phyloP scores from a whole-genome alignment of 495 filamentous ascomycete species.

The Penicillium crystallinum region DNA sequence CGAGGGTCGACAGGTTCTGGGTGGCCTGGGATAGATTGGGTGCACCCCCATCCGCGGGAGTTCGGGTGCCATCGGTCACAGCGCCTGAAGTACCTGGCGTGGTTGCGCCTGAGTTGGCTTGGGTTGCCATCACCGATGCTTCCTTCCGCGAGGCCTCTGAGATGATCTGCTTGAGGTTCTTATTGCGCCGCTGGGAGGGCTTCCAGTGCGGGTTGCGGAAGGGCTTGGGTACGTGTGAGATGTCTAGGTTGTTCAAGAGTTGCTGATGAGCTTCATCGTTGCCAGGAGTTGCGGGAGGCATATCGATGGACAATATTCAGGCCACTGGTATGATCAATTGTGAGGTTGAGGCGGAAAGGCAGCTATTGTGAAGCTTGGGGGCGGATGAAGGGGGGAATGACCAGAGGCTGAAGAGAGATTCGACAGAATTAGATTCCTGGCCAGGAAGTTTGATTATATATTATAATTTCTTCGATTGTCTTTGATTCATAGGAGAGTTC shows the following conservation, averaged over 20 bases:
- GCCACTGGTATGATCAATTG: neutral
- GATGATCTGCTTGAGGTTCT: constrained; percentile 94
- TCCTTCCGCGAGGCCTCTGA: constrained; percentile 83
- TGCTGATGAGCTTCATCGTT: constrained; percentile 48
- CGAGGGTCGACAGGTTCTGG: constrained; percentile 75
- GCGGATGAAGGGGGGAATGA: neutral
- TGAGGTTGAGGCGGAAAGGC: neutral
- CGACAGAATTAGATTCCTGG: neutral
- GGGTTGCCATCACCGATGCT: constrained; percentile 71
- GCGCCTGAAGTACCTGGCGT: constrained; percentile 61
- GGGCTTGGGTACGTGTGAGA: constrained; percentile 70
- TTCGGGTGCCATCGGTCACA: constrained; percentile 48
- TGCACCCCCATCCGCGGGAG: constrained; percentile 51
- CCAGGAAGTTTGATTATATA: neutral
- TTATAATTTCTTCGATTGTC: neutral
- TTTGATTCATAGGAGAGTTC: neutral
- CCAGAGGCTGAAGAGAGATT: neutral
- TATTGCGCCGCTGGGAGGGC: constrained; percentile 90
- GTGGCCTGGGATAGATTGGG: constrained; percentile 79
- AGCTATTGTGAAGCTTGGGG: neutral
- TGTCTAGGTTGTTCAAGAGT: constrained; percentile 82
- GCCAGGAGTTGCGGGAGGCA: constrained; percentile 43
- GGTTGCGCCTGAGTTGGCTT: constrained; percentile 72
- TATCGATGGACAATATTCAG: constrained; percentile 14
- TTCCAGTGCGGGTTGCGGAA: constrained; percentile 89